Evolutionary conservation across 306 rosid species (phyloP).

Genomic region (Sesbania bispinosa): DNA sequence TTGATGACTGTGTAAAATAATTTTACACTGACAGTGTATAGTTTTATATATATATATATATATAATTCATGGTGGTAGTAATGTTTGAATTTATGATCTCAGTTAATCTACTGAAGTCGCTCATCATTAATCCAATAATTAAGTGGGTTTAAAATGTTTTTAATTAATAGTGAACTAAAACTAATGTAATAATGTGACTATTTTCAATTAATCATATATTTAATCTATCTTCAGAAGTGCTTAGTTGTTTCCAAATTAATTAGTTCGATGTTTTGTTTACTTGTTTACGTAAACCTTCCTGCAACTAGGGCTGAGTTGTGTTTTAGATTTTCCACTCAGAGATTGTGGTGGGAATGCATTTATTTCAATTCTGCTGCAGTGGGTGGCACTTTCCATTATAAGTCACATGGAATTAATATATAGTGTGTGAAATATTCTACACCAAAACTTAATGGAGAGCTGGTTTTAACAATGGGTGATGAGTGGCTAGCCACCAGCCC

Average conservation of each 20-base stretch:
- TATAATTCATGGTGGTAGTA: too few species aligned
- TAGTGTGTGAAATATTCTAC: background rate
- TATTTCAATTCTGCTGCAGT: background rate
- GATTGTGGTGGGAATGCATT: background rate
- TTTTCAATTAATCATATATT: too few species aligned
- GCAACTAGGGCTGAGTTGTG: background rate
- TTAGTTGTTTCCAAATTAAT: background rate
- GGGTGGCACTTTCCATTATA: background rate
- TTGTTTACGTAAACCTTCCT: background rate
- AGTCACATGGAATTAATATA: background rate
- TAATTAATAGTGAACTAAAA: too few species aligned
- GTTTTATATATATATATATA: too few species aligned
- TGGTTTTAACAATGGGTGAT: slow-evolving; percentile 12
- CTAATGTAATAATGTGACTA: too few species aligned
- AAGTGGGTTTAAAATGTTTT: too few species aligned
- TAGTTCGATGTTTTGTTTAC: background rate
- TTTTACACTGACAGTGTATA: too few species aligned
- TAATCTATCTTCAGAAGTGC: background rate
- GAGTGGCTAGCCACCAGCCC: slow-evolving; percentile 18
- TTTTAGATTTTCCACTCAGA: background rate
- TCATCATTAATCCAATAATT: too few species aligned
- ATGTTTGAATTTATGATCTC: too few species aligned
- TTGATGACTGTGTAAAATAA: too few species aligned
- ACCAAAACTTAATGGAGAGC: background rate
- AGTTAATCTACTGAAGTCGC: too few species aligned